Base-by-base conservation (phyloP, 495 filamentous ascomycete species). In the Aspergillus asperescens region DNA sequence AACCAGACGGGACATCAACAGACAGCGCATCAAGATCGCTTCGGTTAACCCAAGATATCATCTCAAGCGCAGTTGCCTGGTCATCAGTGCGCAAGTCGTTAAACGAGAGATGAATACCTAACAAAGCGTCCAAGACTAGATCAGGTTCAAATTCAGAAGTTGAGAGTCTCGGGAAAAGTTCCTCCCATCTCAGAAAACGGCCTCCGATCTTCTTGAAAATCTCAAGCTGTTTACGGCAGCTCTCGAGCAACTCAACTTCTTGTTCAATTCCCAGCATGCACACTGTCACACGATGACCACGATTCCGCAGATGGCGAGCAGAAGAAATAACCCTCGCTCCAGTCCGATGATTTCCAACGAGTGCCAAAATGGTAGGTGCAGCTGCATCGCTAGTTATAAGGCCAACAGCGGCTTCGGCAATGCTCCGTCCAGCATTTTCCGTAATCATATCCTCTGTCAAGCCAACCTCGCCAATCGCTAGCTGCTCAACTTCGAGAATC, bases 401-500 rank as follows among this genome's bases (percentile, higher is more conserved):
- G 74, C 76, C 74, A 52, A 95, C 78, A 3, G 86, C 85, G 23
- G 89, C 85, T 62, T 94, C 85, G 1, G 89, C 89, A 58, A 98
- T 89, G 38, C 89, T 85, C 16, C 91, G 81, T 8, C 87, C 91
- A 0, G 90, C 87, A 63, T 92, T 95, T 62, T 96, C 93, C 0
- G 89, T 84, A 67, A 96, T 86, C 61, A 96, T 84, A 44, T 93
- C 88, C 62, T 92, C 88, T 0, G 86, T 86, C 37, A 98, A 72
- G 4, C 89, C 89, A 54, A 93, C 81, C 54, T 95, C 89, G 20
- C 82, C 79, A 34, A 87, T 82, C 0, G 90, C 88, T 46, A 91
- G 83, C 57, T 90, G 89, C 67, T 98, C 93, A 20, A 96, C 78
- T 54, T 92, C 90, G 27, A 92, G 80, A 74, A 94, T 91, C 61